A percentile compares a stretch with the other conserved stretches of the same genome.
Conservation (phyloP, 306 rosid species). For the Pterocarpus santalinus region DNA sequence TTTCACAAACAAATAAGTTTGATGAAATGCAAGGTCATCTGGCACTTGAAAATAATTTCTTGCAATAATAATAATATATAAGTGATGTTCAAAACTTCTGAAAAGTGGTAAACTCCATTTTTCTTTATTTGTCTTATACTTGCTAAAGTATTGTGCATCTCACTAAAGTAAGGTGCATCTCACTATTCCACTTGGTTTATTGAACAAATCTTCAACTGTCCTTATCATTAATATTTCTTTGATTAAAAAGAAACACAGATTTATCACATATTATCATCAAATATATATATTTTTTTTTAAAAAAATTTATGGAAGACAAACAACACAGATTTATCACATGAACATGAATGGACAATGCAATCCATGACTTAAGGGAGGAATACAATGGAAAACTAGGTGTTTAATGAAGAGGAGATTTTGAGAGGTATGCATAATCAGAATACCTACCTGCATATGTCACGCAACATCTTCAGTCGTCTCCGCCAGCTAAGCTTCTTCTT, state of each 20-base stretch:
- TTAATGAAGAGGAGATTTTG: conserved; percentile 18
- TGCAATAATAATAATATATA: neutral
- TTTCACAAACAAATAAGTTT: neutral
- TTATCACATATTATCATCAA: neutral
- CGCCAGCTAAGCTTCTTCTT: conserved; percentile 96
- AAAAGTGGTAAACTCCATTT: conserved; percentile 28
- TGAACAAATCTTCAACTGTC: conserved; percentile 6
- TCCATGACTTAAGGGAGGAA: neutral
- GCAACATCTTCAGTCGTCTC: conserved; percentile 82
- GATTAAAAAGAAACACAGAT: too few relatives aligned
- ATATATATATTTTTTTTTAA: neutral
- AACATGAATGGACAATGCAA: conserved; percentile 22
- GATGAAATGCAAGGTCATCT: conserved; percentile 12
- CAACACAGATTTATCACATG: conserved; percentile 17
- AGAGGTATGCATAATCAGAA: conserved; percentile 39
- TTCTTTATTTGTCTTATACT: conserved; percentile 18
- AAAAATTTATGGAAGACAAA: neutral
- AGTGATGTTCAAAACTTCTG: conserved; percentile 10
- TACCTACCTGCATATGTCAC: conserved; percentile 87
- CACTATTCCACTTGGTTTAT: neutral
- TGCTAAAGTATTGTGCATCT: neutral
- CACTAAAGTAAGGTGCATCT: neutral
- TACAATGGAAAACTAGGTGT: conserved; percentile 1
- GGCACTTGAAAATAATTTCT: neutral
- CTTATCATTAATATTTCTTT: too few relatives aligned